A percentile compares a stretch with the other conserved stretches of the same genome.
phyloP scores from a whole-genome alignment of 2,329 filamentous ascomycete species.

The Amesomyces nigricolor region DNA sequence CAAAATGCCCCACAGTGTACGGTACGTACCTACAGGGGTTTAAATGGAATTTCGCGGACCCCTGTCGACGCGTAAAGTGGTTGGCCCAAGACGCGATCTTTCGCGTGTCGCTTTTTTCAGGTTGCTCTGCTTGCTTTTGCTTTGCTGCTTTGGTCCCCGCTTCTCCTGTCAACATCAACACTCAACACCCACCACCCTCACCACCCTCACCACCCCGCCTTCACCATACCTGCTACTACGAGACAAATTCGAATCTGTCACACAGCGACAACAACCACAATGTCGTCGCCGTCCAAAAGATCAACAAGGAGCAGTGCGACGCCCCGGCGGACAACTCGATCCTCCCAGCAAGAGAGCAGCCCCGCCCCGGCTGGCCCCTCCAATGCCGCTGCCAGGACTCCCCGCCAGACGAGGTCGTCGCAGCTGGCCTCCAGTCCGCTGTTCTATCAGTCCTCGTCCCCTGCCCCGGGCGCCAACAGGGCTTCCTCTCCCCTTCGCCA shows the following conservation, averaged over 20 bases:
- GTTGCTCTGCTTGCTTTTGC: conserved; percentile 9
- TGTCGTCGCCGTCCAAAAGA: conserved; percentile 59
- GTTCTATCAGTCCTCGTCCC: conserved; percentile 57
- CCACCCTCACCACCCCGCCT: neutral
- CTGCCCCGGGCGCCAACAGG: conserved; percentile 30
- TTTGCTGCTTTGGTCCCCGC: conserved; percentile 1
- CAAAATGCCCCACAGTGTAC: conserved; percentile 18
- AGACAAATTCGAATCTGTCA: too few species aligned
- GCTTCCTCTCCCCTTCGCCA: conserved; percentile 51
- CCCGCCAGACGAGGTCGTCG: conserved; percentile 41
- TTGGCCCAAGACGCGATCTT: conserved; percentile 18
- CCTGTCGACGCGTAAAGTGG: conserved; percentile 25
- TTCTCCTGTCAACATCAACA: conserved; percentile 1
- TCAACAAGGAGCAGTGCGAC: conserved; percentile 49
- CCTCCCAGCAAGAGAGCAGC: conserved; percentile 31
- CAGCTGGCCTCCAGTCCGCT: conserved; percentile 72
- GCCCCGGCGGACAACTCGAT: conserved; percentile 32
- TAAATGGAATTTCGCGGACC: conserved; percentile 18
- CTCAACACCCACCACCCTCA: neutral
- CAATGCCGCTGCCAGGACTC: conserved; percentile 33
- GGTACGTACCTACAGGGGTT: conserved; percentile 22
- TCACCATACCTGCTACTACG: neutral
- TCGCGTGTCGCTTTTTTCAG: conserved; percentile 21
- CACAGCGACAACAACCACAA: conserved; percentile 28
- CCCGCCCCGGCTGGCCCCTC: conserved; percentile 28